Evolutionary conservation across 2,329 filamentous ascomycete genomes (phyloP).

Genomic region (Diaporthe citriasiana): DNA sequence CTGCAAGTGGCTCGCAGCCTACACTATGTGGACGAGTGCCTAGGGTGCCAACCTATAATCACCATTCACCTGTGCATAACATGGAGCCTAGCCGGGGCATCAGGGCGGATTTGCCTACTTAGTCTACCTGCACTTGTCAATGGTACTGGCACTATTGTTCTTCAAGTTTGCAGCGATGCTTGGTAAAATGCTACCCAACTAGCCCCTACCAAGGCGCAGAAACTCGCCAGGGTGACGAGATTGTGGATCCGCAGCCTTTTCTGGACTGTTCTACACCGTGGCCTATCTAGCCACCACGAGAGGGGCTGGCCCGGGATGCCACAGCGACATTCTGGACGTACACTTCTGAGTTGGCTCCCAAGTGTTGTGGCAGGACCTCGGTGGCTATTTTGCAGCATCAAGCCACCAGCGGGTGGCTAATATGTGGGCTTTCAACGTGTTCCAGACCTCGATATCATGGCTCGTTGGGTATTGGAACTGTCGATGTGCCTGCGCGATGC

Average conservation of each 20-base stretch:
- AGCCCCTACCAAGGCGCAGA: neutral
- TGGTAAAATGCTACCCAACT: neutral
- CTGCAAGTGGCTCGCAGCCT: neutral
- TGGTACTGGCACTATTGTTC: neutral
- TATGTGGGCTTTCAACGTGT: neutral
- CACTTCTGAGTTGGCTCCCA: too few species aligned
- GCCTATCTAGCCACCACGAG: too few species aligned
- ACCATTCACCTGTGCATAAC: neutral
- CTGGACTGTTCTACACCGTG: too few species aligned
- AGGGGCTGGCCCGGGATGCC: neutral
- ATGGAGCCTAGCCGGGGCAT: neutral
- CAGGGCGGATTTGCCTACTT: neutral
- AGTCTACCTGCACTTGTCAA: neutral
- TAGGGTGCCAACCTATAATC: neutral
- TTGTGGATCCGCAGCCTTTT: neutral
- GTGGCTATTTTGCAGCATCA: too few species aligned
- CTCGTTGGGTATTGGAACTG: too few species aligned
- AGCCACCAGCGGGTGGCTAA: neutral
- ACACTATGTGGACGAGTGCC: neutral
- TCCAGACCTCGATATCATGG: too few species aligned
- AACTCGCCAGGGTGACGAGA: neutral
- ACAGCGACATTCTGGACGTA: neutral
- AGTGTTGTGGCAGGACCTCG: too few species aligned
- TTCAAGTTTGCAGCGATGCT: neutral
- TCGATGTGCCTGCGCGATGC: neutral